A percentile compares a stretch with the other conserved stretches of the same genome.
Evolutionary conservation across 2,329 filamentous ascomycete genomes (phyloP).

Genomic region (Lithohypha guttulata): DNA sequence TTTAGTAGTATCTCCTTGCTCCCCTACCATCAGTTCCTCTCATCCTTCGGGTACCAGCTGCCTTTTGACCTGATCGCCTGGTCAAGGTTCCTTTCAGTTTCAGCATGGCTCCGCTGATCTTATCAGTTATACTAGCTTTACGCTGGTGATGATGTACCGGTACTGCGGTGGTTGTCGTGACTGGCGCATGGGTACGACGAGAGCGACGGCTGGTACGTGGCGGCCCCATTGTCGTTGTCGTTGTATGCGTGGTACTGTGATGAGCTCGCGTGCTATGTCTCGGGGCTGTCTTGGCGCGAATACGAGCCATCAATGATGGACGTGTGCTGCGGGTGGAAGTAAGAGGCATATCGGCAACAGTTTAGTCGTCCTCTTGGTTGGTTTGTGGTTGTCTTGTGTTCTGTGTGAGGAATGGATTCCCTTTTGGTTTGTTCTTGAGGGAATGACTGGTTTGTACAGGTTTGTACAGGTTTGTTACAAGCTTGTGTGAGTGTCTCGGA

Average conservation of each 20-base stretch:
- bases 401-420: too few species aligned
- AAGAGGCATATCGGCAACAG: not conserved
- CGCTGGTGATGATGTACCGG: conserved; percentile 47
- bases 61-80: conserved; percentile 60
- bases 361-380: not conserved
- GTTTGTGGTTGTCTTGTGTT: too few species aligned
- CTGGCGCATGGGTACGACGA: not conserved
- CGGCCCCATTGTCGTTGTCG: conserved; percentile 33
- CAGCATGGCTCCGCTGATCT: conserved; percentile 64
- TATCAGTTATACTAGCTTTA: conserved; percentile 60
- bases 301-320: conserved; percentile 43
- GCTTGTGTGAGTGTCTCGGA: too few species aligned
- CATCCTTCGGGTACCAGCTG: conserved; percentile 63
- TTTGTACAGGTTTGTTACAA: too few species aligned
- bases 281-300: conserved; percentile 22
- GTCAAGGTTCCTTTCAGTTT: conserved; percentile 62
- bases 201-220: conserved; percentile 20
- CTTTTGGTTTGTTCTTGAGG: too few species aligned
- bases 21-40: conserved; percentile 60
- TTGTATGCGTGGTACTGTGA: conserved; percentile 28
- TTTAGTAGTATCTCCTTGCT: conserved; percentile 4
- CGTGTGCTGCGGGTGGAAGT: not conserved
- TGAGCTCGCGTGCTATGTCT: conserved; percentile 27
- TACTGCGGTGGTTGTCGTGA: not conserved
- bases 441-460: too few species aligned